Percentiles rank a stretch among this genome's conserved stretches.
Conservation (phyloP, 345 rosid genomes). For the Alliaria petiolata region DNA sequence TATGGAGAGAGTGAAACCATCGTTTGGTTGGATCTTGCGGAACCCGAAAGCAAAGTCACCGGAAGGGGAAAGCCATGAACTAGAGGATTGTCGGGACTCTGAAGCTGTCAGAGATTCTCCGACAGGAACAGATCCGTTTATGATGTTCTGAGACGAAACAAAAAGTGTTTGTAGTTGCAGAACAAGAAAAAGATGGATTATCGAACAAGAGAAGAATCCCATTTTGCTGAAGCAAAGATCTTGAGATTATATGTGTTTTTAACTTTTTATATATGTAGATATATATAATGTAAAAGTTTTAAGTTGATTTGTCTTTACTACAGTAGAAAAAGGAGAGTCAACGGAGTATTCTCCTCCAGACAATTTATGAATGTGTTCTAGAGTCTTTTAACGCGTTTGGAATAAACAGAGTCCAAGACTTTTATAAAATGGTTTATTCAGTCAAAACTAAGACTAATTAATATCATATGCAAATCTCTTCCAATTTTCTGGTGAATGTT, state of each 20-base stretch:
- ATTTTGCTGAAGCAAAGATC: neutral
- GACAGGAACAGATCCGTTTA: constrained; percentile 8
- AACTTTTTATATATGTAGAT: neutral
- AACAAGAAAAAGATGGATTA: neutral
- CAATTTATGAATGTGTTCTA: neutral
- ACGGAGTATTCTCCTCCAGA: neutral
- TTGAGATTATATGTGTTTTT: neutral
- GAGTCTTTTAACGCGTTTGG: neutral
- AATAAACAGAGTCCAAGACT: no score
- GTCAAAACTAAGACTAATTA: no score
- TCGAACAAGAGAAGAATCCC: neutral
- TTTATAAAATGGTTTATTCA: no score
- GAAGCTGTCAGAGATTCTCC: constrained; percentile 13
- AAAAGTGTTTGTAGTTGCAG: neutral
- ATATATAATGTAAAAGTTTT: neutral
- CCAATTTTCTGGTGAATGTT: no score
- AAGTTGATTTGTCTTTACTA: neutral
- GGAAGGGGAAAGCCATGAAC: constrained; percentile 21
- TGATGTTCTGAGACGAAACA: constrained; percentile 2
- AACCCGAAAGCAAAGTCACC: constrained; percentile 34
- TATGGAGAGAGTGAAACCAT: constrained; percentile 24
- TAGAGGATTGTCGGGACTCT: neutral
- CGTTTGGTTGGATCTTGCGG: neutral
- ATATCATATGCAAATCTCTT: no score
- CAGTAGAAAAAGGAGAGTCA: neutral